phyloP scores from a whole-genome alignment of 768 basidiomycete genomes.

The Suillus clintonianus region DNA sequence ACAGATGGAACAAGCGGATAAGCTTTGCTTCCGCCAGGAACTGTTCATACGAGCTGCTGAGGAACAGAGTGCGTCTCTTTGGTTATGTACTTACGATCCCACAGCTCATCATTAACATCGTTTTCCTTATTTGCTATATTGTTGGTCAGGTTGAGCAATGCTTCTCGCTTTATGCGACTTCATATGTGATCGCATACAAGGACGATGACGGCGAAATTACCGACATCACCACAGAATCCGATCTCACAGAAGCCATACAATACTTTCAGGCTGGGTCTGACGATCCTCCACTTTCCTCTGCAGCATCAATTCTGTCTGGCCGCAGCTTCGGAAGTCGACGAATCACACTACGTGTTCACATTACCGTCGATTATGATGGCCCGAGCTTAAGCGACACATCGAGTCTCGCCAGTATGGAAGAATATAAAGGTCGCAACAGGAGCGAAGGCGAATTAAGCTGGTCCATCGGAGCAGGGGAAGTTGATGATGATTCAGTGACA shows the following conservation, averaged over 20 bases:
- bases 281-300: constrained; percentile 69
- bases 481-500: constrained; percentile 75
- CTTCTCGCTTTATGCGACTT: constrained; percentile 69
- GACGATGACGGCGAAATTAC: constrained; percentile 86
- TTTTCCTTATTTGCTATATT: background rate
- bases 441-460: constrained; percentile 46
- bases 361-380: constrained; percentile 88
- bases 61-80: constrained; percentile 60
- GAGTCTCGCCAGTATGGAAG: constrained; percentile 78
- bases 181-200: constrained; percentile 78
- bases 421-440: constrained; percentile 60
- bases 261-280: constrained; percentile 82
- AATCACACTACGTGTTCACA: constrained; percentile 75
- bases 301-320: constrained; percentile 70
- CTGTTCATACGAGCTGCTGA: constrained; percentile 75
- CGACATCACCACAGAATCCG: constrained; percentile 65
- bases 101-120: background rate
- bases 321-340: constrained; percentile 65
- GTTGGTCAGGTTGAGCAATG: constrained; percentile 74
- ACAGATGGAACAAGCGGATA: constrained; percentile 72
- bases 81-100: background rate
- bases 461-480: constrained; percentile 44
- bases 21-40: constrained; percentile 78
- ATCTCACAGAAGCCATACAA: constrained; percentile 83
- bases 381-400: constrained; percentile 88